Base-by-base conservation (phyloP, 2,329 filamentous ascomycete genomes). In the Verticillium zaregamsianum region DNA sequence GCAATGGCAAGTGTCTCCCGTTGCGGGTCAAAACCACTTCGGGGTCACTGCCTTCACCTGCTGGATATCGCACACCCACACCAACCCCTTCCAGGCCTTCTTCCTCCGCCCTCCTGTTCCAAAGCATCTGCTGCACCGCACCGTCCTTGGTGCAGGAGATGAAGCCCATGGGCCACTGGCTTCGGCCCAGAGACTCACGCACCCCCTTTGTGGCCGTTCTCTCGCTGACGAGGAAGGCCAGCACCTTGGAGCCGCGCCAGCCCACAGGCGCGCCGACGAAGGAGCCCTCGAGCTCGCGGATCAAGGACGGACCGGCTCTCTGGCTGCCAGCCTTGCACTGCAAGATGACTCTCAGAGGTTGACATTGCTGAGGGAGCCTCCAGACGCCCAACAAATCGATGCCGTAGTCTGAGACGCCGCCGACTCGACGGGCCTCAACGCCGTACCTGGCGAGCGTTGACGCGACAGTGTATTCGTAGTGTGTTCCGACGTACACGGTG, bases 271-370 rank as follows among this genome's bases (percentile, higher is more conserved):
- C 90, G 14, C 87, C 88, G 1, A 82, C 81, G 69, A 95, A 90
- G 0, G 92, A 86, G 3, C 94, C 94, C 70, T 92, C 90, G 3
- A 94, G 81, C 76, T 94, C 91, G n/a, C 91, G 84, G 9, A 92
- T 76, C 56, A 86, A 77, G 35, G 81, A 76, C 0, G 91, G 90
- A 0, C 85, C 80, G 14, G 80, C 73, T 55, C 79, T 78, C 61
- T 77, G 76, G 20, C 77, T 71, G 15, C 83, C 78, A 1, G 82
- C 84, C 73, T 94, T 95, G 80, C 91, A 94, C 72, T 94, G 91
- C 1, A 84, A 63, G 15, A 87, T 68, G 7, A 85, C 77, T 57
- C 76, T 79, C 37, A 87, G 68, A 12, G 40, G 40, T 1, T 69
- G 66, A 9, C 72, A 61, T 3, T 71, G 67, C 1, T 73, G 75